Base-by-base conservation (phyloP, 164 flowering plant species). In the Sedum album region DNA sequence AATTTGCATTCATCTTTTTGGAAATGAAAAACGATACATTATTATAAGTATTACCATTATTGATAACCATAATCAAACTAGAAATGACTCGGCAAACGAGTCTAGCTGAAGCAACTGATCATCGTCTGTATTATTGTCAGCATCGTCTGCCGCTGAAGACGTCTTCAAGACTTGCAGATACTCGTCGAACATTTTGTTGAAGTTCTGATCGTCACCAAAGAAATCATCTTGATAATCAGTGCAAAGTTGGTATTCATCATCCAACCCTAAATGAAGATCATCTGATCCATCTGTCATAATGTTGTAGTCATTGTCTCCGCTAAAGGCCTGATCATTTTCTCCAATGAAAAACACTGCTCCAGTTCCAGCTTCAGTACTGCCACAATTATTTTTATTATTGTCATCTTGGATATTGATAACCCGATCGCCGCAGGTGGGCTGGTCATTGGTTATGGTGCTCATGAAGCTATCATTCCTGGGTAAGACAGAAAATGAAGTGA, bases 121-220 rank as follows among this genome's bases (percentile, higher is more conserved):
- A 51, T 20, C 25, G 21, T 51, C 28, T 4, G 25, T n/a, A 21
- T 51, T 51, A 51, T 51, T 51, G 57, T 25, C 60, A 55, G 31
- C 60, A 55, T 55, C 31, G 30, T 25, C 14, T 4, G 13, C 10
- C 8, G 30, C 55, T 5, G 55, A 17, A 49, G 55, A 49, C 23
- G 55, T 55, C 60, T 55, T 55, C 60, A 55, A 55, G 60, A 55
- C 60, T 25, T 55, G 31, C 60, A 55, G 60, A 25, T 55, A 55
- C 60, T 55, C 60, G 15, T 55, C 17, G 31, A 23, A 55, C 60
- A 55, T 23, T 55, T 55, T 55, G 60, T 55, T 26, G 31, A 55
- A 26, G 60, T 21, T 55, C 31, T 55, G 60, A 9, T 55, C 31
- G n/a, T n/a, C n/a, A n/a, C n/a, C n/a, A n/a, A n/a, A n/a, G n/a